Conservation (phyloP, 1,284 basidiomycete species). For the Austroboletus novae-zelandiae region DNA sequence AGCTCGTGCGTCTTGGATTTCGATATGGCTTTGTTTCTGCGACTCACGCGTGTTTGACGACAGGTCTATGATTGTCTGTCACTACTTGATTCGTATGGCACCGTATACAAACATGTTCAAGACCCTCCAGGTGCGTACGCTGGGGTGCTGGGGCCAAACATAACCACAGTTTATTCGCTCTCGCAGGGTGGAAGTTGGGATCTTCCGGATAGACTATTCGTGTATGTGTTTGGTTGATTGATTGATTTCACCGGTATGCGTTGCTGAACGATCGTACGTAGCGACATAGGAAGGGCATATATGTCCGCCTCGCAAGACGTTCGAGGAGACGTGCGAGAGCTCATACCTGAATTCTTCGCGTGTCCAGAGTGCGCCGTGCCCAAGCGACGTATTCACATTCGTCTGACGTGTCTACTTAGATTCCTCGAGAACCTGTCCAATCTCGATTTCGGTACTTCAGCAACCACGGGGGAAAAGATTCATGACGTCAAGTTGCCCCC, state of each 20-base stretch:
- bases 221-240: slow-evolving; percentile 39
- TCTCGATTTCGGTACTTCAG: slow-evolving; percentile 83
- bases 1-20: slow-evolving; percentile 51
- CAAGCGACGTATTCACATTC: not conserved
- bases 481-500: slow-evolving; percentile 88
- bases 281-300: slow-evolving; percentile 77
- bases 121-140: slow-evolving; percentile 60
- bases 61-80: slow-evolving; percentile 91
- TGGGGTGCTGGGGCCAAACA: not conserved
- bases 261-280: slow-evolving; percentile 28
- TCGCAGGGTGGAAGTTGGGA: slow-evolving; percentile 88
- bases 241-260: not conserved
- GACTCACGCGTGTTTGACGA: not conserved
- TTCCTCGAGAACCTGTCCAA: slow-evolving; percentile 74
- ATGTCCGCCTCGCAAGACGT: slow-evolving; percentile 84
- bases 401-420: slow-evolving; percentile 35
- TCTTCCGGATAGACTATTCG: slow-evolving; percentile 91
- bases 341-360: slow-evolving; percentile 92
- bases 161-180: not conserved
- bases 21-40: not conserved
- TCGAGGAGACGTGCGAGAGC: slow-evolving; percentile 90
- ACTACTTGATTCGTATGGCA: slow-evolving; percentile 87
- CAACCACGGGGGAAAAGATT: slow-evolving; percentile 79
- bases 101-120: slow-evolving; percentile 95
- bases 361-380: slow-evolving; percentile 56